phyloP scores from a whole-genome alignment of 176 grass and related monocot genomes.

The Zea mays region Zm-B73-REFERENCE-NAM-5.0 NC_050099.1:232067501-232068000 shows the following conservation, averaged over 20 bases:
- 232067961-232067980: too few relatives aligned
- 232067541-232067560: conserved; percentile 72
- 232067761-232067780: conserved; percentile 72
- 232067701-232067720: conserved; percentile 87
- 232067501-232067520: conserved; percentile 41
- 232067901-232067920: not conserved
- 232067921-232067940: not conserved
- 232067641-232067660: conserved; percentile 2
- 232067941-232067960: not conserved
- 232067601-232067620: not conserved
- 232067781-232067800: conserved; percentile 77
- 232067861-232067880: conserved; percentile 72
- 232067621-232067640: too few relatives aligned
- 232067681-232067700: too few relatives aligned
- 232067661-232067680: too few relatives aligned
- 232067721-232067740: conserved; percentile 96
- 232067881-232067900: not conserved
- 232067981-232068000: conserved; percentile 33
- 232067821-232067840: conserved; percentile 94
- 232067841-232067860: conserved; percentile 85
- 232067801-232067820: conserved; percentile 65
- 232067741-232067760: conserved; percentile 81
- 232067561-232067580: conserved; percentile 68
- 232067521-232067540: conserved; percentile 86
- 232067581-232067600: conserved; percentile 64